phyloP scores from a whole-genome alignment of 2,329 filamentous ascomycete genomes.

The Colletotrichum musae region DNA sequence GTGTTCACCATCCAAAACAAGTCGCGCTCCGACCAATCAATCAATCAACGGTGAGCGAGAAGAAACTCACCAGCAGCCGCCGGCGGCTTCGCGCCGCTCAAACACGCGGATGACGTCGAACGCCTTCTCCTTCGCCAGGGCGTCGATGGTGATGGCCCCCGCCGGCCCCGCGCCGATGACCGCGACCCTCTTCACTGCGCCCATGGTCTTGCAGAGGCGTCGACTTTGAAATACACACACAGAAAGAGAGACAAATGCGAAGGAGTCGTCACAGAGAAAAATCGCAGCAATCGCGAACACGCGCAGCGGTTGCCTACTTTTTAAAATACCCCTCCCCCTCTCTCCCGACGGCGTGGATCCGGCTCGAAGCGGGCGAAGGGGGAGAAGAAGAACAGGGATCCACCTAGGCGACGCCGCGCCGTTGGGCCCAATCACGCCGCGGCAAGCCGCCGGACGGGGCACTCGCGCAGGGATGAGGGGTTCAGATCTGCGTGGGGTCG shows the following conservation, averaged over 20 bases:
- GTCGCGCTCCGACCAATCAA: not conserved
- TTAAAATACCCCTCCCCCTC: conserved; percentile 4
- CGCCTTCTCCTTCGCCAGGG: conserved; percentile 68
- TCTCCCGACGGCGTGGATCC: conserved; percentile 19
- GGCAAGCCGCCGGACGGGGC: conserved; percentile 34
- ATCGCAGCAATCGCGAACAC: not conserved
- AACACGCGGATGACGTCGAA: conserved; percentile 75
- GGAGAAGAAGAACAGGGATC: conserved; percentile 21
- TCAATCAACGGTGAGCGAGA: not conserved
- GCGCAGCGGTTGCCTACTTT: conserved; percentile 15
- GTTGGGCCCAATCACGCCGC: conserved; percentile 17
- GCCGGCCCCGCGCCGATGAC: conserved; percentile 74
- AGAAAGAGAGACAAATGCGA: not conserved
- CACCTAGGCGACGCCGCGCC: not conserved
- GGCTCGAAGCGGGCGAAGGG: conserved; percentile 8
- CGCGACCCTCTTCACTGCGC: conserved; percentile 60
- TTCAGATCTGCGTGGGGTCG: conserved; percentile 3
- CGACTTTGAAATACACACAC: not conserved
- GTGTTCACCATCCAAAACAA: not conserved
- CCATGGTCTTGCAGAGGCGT: conserved; percentile 26
- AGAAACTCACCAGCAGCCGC: conserved; percentile 71
- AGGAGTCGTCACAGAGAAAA: not conserved
- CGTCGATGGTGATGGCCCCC: conserved; percentile 73
- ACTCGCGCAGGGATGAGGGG: conserved; percentile 30
- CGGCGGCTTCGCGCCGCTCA: conserved; percentile 71